Conservation (phyloP, 768 basidiomycete species). For the Podaxis sp. region DNA sequence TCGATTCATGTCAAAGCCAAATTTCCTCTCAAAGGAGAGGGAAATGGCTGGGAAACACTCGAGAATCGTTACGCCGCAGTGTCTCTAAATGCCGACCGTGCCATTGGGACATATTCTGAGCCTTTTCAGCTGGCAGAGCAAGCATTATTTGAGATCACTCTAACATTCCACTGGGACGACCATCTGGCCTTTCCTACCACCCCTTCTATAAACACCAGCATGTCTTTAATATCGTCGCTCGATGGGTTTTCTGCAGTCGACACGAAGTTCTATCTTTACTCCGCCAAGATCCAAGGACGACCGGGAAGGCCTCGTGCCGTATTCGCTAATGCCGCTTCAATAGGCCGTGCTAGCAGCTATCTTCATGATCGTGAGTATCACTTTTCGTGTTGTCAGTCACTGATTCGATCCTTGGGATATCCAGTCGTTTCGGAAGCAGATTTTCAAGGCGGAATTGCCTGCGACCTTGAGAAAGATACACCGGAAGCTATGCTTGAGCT, state of each 20-base stretch:
- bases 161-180: neutral
- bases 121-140: neutral
- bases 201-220: neutral
- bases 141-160: slow-evolving; percentile 1
- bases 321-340: slow-evolving; percentile 4
- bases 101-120: neutral
- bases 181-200: neutral
- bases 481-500: neutral
- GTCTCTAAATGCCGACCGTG: neutral
- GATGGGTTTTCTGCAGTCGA: slow-evolving; percentile 4
- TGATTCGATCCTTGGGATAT: neutral
- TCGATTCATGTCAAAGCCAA: neutral
- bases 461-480: neutral
- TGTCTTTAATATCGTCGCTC: neutral
- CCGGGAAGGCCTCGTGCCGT: slow-evolving; percentile 3
- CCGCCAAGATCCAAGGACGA: neutral
- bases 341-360: neutral
- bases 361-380: slow-evolving; percentile 9
- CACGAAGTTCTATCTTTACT: slow-evolving; percentile 15
- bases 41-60: neutral
- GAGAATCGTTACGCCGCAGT: neutral
- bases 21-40: neutral
- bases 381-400: neutral
- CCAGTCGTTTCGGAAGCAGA: slow-evolving; percentile 6
- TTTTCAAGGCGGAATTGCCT: neutral